These are phyloP conservation scores for Trypanosoma melophagium DNA, from an alignment of 208 protist genomes.

Conservation along the genomic window DNA sequence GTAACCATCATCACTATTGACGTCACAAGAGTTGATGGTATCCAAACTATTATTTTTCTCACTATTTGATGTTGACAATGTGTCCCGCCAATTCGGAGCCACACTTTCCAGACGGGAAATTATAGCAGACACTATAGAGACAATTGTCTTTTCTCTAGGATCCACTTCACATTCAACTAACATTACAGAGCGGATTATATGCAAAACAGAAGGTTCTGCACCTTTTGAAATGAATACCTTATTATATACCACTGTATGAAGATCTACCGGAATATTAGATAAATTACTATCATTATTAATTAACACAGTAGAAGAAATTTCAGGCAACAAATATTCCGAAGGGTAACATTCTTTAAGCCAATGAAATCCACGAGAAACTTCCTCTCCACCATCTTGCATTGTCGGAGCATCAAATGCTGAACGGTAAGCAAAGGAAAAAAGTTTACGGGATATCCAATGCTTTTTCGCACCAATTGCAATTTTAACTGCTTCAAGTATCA, in stretches of 20 bases:
- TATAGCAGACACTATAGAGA: not conserved
- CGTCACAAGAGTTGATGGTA: not conserved
- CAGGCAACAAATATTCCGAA: slow-evolving; percentile 33
- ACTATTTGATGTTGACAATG: not conserved
- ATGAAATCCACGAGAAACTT: slow-evolving; percentile 56
- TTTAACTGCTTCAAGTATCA: slow-evolving; percentile 38
- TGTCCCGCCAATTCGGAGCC: slow-evolving; percentile 7
- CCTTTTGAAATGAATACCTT: slow-evolving; percentile 40
- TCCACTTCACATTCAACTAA: slow-evolving; percentile 25
- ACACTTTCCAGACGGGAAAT: slow-evolving; percentile 19
- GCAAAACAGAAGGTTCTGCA: slow-evolving; percentile 53
- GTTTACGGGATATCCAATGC: slow-evolving; percentile 10
- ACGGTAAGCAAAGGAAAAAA: slow-evolving; percentile 62
- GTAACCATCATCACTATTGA: not conserved
- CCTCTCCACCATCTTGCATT: slow-evolving; percentile 75
- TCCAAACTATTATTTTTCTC: not conserved
- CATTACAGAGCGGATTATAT: slow-evolving; percentile 53
- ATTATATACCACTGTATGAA: slow-evolving; percentile 31
- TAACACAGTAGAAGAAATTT: not conserved
- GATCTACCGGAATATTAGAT: slow-evolving; percentile 1
- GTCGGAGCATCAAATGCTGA: slow-evolving; percentile 59
- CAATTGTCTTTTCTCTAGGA: slow-evolving; percentile 8
- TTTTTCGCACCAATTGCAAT: slow-evolving; percentile 16
- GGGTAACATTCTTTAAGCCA: slow-evolving; percentile 63
- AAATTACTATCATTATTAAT: not conserved